Conservation (phyloP, 371 early-diverging fungal genomes). For the Mucor indicus region DNA sequence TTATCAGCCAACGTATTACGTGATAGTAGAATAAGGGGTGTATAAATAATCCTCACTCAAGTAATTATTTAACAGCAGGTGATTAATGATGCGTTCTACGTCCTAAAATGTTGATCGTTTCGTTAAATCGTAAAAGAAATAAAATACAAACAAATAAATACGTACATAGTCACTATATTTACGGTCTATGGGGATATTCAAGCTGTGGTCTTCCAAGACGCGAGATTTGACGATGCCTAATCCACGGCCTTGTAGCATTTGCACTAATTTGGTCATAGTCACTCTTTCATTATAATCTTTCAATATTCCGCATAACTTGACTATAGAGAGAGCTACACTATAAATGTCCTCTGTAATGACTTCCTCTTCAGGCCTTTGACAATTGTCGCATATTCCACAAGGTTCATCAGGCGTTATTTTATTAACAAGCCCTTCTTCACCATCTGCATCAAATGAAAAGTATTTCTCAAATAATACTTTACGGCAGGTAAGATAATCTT, state of each 20-base stretch:
- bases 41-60: conserved; percentile 14
- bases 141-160: background rate
- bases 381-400: conserved; percentile 58
- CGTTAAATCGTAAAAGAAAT: background rate
- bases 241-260: conserved; percentile 44
- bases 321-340: conserved; percentile 35
- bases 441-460: conserved; percentile 38
- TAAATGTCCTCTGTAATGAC: conserved; percentile 33
- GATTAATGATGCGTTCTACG: conserved; percentile 18
- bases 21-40: conserved; percentile 21
- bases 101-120: conserved; percentile 4
- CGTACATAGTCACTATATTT: conserved; percentile 27
- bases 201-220: conserved; percentile 22
- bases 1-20: conserved; percentile 5
- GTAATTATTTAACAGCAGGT: conserved; percentile 6
- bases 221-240: conserved; percentile 35
- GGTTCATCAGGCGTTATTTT: conserved; percentile 34
- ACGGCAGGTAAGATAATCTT: conserved; percentile 61
- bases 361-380: conserved; percentile 16
- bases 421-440: conserved; percentile 23
- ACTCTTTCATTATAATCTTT: conserved; percentile 39
- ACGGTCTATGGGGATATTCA: conserved; percentile 33
- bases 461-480: conserved; percentile 66
- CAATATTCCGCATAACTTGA: conserved; percentile 40
- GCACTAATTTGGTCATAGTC: conserved; percentile 51